A percentile compares a stretch with the other conserved stretches of the same genome.
phyloP scores from a whole-genome alignment of 1,139 yeast genomes.

The Candida sp. region DNA sequence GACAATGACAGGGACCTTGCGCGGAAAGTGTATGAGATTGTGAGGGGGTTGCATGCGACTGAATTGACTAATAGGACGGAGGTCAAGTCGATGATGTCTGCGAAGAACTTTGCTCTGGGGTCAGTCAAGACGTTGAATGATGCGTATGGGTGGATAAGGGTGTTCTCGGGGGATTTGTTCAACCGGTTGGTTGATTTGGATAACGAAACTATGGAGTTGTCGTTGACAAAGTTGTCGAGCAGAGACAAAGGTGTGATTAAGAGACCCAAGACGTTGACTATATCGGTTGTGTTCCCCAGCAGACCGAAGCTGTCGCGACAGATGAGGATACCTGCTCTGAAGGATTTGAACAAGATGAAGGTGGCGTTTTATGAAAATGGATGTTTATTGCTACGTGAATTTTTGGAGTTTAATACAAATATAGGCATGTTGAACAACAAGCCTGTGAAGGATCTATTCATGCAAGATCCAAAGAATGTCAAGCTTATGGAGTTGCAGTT shows the following conservation, averaged over 20 bases:
- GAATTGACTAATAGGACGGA: slow-evolving; percentile 63
- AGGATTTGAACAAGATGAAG: slow-evolving; percentile 43
- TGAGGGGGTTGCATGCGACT: slow-evolving; percentile 61
- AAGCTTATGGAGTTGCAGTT: slow-evolving; percentile 53
- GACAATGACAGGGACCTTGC: slow-evolving; percentile 51
- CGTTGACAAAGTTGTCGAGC: slow-evolving; percentile 25
- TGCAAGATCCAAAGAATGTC: slow-evolving; percentile 21
- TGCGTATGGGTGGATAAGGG: slow-evolving; percentile 79
- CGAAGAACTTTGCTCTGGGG: slow-evolving; percentile 69
- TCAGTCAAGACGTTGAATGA: slow-evolving; percentile 57
- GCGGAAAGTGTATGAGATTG: slow-evolving; percentile 55
- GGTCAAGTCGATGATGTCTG: slow-evolving; percentile 87
- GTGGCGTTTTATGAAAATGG: slow-evolving; percentile 31
- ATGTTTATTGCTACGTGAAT: slow-evolving; percentile 34
- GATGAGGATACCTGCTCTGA: slow-evolving; percentile 41
- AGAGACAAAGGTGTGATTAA: slow-evolving; percentile 31
- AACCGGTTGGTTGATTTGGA: slow-evolving; percentile 75
- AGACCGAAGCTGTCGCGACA: slow-evolving; percentile 47
- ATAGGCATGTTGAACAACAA: slow-evolving; percentile 33
- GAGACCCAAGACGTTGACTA: slow-evolving; percentile 57
- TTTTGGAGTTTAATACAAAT: slow-evolving; percentile 28
- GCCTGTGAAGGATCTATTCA: slow-evolving; percentile 36
- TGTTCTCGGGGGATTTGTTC: slow-evolving; percentile 79
- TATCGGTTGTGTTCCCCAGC: slow-evolving; percentile 30
- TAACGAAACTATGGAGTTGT: slow-evolving; percentile 58